phyloP scores from a whole-genome alignment of 2,329 filamentous ascomycete genomes.

The Aspergillus sp. region DNA sequence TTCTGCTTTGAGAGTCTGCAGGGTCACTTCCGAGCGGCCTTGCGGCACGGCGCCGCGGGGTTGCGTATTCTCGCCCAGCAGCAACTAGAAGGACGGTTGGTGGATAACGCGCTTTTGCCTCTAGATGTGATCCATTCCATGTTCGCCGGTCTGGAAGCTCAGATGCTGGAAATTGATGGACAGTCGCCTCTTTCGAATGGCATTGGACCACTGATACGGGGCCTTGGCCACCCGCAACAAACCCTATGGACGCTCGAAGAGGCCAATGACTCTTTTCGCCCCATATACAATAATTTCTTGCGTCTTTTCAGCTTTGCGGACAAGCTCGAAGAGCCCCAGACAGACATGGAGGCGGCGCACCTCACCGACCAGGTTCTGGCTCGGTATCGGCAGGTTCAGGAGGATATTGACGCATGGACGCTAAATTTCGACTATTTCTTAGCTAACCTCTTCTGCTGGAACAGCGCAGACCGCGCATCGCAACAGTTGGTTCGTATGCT shows the following conservation, averaged over 20 bases:
- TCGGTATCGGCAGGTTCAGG: slow-evolving; percentile 14
- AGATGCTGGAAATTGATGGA: slow-evolving; percentile 25
- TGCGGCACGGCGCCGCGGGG: slow-evolving; percentile 40
- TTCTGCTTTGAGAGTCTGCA: slow-evolving; percentile 61
- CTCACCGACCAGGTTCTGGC: slow-evolving; percentile 6
- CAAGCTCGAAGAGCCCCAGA: not conserved
- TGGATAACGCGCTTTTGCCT: slow-evolving; percentile 13
- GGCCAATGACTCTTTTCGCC: slow-evolving; percentile 18
- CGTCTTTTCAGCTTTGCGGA: slow-evolving; percentile 13
- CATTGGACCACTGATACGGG: not conserved
- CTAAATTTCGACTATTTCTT: slow-evolving; percentile 22
- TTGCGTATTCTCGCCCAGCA: slow-evolving; percentile 33
- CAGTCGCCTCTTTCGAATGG: slow-evolving; percentile 10
- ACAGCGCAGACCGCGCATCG: not conserved
- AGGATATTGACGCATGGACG: slow-evolving; percentile 18
- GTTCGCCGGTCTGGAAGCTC: slow-evolving; percentile 25
- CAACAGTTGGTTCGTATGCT: slow-evolving; percentile 14
- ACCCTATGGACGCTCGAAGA: slow-evolving; percentile 17
- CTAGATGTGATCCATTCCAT: slow-evolving; percentile 18
- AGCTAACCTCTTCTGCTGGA: not conserved
- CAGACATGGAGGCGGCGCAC: not conserved
- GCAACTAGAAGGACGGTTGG: not conserved
- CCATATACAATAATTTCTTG: slow-evolving; percentile 24
- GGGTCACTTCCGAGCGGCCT: slow-evolving; percentile 52
- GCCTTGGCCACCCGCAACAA: not conserved